phyloP scores from a whole-genome alignment of 495 filamentous ascomycete species.

The Glarea lozoyensis region DNA sequence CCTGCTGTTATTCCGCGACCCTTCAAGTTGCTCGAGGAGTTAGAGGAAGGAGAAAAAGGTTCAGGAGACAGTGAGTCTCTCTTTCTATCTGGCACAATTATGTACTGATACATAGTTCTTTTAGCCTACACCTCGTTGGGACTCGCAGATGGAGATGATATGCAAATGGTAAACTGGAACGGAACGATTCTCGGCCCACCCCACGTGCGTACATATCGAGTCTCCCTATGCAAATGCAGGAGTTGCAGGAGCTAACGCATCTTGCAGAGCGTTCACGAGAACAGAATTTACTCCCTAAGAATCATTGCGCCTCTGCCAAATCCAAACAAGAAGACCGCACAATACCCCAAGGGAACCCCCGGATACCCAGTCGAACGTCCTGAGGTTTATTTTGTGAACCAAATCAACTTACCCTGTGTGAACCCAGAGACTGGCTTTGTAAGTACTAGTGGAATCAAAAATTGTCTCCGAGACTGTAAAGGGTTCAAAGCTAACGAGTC shows the following conservation, averaged over 20 bases:
- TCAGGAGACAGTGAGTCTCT: slow-evolving; percentile 68
- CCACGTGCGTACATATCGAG: slow-evolving; percentile 59
- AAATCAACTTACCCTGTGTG: slow-evolving; percentile 93
- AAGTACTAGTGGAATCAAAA: slow-evolving; percentile 11
- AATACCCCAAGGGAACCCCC: too few relatives aligned
- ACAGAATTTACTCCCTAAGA: slow-evolving; percentile 95
- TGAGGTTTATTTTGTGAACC: slow-evolving; percentile 79
- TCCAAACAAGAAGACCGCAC: too few relatives aligned
- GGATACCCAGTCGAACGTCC: slow-evolving; percentile 86
- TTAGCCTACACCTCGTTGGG: slow-evolving; percentile 95
- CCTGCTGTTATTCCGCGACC: slow-evolving; percentile 85
- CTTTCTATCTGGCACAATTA: slow-evolving; percentile 12
- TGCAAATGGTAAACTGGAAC: slow-evolving; percentile 98
- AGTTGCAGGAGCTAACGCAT: background rate
- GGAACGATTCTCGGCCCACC: slow-evolving; percentile 95
- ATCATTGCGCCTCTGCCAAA: slow-evolving; percentile 99
- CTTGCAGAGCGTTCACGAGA: slow-evolving; percentile 83
- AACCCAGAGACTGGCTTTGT: slow-evolving; percentile 69
- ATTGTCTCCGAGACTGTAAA: background rate
- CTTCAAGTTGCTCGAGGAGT: slow-evolving; percentile 91
- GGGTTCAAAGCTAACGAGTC: background rate
- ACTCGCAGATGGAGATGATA: slow-evolving; percentile 86
- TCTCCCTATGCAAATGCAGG: background rate
- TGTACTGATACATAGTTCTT: slow-evolving; percentile 1
- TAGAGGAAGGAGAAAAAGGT: slow-evolving; percentile 98